These are phyloP conservation scores for Coelastrella sp. DNA, from an alignment of 139 green algal genomes.

Conservation along the genomic window DNA sequence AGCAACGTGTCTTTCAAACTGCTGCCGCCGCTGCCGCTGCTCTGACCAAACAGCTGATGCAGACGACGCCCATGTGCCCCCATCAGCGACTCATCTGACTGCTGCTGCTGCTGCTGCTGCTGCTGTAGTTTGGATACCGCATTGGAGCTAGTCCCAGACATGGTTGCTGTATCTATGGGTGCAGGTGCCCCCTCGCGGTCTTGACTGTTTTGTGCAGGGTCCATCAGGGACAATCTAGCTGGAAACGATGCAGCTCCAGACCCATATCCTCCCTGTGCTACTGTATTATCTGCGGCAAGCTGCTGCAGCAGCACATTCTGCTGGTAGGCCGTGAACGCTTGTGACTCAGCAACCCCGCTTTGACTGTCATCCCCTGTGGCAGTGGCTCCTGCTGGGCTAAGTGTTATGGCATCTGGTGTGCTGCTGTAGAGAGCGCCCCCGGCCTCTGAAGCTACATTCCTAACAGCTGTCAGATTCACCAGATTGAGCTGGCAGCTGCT, in stretches of 20 bases:
- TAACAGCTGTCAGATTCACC: background rate
- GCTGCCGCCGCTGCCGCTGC: background rate
- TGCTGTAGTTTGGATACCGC: too few species aligned
- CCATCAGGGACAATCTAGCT: background rate
- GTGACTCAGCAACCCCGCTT: too few species aligned
- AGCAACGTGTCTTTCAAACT: too few species aligned
- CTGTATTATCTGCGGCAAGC: background rate
- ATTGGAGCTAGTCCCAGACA: too few species aligned
- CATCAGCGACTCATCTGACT: slow-evolving; percentile 18
- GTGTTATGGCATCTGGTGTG: background rate
- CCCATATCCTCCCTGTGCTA: background rate
- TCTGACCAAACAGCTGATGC: background rate
- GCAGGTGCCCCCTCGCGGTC: slow-evolving; percentile 1
- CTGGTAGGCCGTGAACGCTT: background rate
- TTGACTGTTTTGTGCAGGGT: background rate
- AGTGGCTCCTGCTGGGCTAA: too few species aligned
- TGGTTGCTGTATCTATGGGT: background rate
- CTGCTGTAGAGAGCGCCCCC: slow-evolving; percentile 21
- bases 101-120: too few species aligned
- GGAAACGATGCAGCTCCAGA: slow-evolving; percentile 29
- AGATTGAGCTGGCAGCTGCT: background rate
- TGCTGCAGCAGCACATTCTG: background rate
- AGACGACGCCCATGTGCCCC: background rate
- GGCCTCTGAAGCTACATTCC: background rate
- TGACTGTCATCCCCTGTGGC: too few species aligned